Evolutionary conservation across 805 yeast species (phyloP), one percentile per base, ranked within the genome.

Genomic region (Diddensiella santjacobensis): DNA sequence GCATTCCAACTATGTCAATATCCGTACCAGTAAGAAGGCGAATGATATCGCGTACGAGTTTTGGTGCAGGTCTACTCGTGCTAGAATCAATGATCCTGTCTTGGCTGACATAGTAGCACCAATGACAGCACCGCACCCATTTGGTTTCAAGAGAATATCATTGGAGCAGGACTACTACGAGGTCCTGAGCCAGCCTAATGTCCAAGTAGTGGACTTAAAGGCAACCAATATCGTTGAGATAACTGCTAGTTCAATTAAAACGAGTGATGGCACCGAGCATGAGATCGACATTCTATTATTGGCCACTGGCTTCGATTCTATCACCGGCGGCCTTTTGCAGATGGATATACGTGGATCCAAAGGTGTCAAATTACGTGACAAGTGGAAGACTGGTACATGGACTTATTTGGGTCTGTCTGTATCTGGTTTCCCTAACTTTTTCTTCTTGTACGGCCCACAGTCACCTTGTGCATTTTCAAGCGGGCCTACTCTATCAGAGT

Each of bases 361-460:
- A 15, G 44, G 44, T 8, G 23, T 18, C 20, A 23, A 17, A 11
- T 61, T 22, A 23, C 24, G 22, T 13, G 65, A 61, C 13, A 41
- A 52, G 20, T 61, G 66, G 66, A 53, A 53, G 26, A 41, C 51
- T 33, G 62, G 58, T 20, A 54, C 62, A 8, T 36, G 40, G 3
- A 57, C 64, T 24, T 60, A 57, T 45, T 52, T 64, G 22, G 67
- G 68, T 4, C 33, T 59, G 24, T 30, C 62, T 3, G 46, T 57
- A 30, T 29, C 45, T 29, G 65, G 60, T 6, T 62, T 51, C 45
- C 67, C 68, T 19, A 65, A 64, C 51, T 44, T 64, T 59, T 64
- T 58, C 45, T 59, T 52, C 48, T 45, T 60, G 18, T 65, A 64
- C 45, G 68, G 69, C 8, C 68, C 68, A 3, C 65, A 61, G 30